These are phyloP conservation scores for Vitis hybrid DNA, from an alignment of 177 flowering plant genomes.

Conservation along the genomic window DNA sequence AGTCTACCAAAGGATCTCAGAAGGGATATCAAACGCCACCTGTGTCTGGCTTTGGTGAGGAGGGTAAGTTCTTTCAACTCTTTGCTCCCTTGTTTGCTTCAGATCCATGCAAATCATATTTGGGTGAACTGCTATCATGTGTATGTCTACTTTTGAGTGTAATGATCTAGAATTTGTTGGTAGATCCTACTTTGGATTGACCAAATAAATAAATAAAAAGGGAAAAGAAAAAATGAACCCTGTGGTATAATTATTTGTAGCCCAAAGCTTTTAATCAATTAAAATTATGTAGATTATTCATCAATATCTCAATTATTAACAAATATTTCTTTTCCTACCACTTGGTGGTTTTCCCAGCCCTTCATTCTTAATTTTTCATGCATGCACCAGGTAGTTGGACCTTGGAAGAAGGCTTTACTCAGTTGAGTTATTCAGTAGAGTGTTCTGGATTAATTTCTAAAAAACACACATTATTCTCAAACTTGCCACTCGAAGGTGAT, in stretches of 20 bases:
- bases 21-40: conserved; percentile 95
- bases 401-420: neutral
- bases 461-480: neutral
- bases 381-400: neutral
- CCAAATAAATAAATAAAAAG: too few species aligned
- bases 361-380: neutral
- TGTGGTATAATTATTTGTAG: too few species aligned
- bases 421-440: too few species aligned
- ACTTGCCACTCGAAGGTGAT: neutral
- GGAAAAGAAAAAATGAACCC: too few species aligned
- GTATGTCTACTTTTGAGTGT: neutral
- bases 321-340: neutral
- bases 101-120: neutral
- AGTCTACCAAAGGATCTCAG: conserved; percentile 92
- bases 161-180: neutral
- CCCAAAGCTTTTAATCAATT: neutral
- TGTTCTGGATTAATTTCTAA: neutral
- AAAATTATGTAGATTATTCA: neutral
- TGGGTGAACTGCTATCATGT: neutral
- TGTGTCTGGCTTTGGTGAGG: conserved; percentile 88
- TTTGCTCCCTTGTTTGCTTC: neutral
- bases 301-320: neutral
- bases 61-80: conserved; percentile 53
- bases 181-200: neutral
- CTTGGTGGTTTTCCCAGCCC: neutral